Conservation (phyloP, 2,329 filamentous ascomycete species). For the Huntiella moniliformis region DNA sequence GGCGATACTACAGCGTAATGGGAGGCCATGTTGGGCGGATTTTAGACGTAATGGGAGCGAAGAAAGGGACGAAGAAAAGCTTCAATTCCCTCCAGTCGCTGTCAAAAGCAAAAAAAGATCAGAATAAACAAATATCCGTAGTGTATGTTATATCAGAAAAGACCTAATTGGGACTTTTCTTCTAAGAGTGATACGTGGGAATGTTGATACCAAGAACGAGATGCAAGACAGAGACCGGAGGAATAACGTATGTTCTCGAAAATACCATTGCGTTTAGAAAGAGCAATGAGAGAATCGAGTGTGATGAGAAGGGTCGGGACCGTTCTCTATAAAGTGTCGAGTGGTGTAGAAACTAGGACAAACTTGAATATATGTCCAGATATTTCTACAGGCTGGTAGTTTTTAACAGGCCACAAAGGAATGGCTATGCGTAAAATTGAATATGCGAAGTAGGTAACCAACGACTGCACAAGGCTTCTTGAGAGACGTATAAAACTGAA, state of each 20-base stretch:
- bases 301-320: neutral
- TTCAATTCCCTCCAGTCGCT: constrained; percentile 32
- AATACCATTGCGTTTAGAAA: constrained; percentile 5
- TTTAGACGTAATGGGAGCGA: constrained; percentile 15
- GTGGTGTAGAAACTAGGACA: too few species aligned
- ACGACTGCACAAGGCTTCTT: too few species aligned
- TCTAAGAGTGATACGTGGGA: neutral
- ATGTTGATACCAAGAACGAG: neutral
- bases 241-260: constrained; percentile 3
- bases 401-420: too few species aligned
- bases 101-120: constrained; percentile 21
- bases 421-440: too few species aligned
- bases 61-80: constrained; percentile 12
- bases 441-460: too few species aligned
- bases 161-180: neutral
- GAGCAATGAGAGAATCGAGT: neutral
- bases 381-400: too few species aligned
- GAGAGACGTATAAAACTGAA: too few species aligned
- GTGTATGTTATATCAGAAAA: neutral
- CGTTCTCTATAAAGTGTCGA: too few species aligned
- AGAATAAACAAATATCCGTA: constrained; percentile 1
- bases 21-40: constrained; percentile 2
- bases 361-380: too few species aligned
- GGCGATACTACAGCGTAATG: too few species aligned
- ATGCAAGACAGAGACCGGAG: constrained; percentile 7